These are phyloP conservation scores for Plasmodium adleri DNA, from an alignment of 169 alveolate genomes.

Conservation along the genomic window DNA sequence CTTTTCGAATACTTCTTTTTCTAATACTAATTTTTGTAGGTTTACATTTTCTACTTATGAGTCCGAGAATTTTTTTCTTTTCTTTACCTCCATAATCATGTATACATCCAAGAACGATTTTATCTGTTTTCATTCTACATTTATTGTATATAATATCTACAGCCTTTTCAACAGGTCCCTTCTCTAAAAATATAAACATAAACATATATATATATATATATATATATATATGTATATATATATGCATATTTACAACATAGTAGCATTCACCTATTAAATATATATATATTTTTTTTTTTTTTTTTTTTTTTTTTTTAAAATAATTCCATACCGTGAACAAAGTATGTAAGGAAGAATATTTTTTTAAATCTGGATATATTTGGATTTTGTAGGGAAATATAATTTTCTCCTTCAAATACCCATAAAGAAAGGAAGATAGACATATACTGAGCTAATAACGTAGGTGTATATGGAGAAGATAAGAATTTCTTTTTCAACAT, in stretches of 20 bases:
- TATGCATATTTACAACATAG: too few species aligned
- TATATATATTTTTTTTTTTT: neutral
- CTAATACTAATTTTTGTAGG: conserved; percentile 50
- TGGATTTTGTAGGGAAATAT: conserved; percentile 11
- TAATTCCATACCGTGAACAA: conserved; percentile 23
- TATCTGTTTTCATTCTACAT: conserved; percentile 23
- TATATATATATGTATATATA: neutral
- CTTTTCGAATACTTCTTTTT: conserved; percentile 53
- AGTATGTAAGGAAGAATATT: conserved; percentile 35
- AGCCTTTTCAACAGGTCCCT: conserved; percentile 65
- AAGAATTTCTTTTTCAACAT: conserved; percentile 45
- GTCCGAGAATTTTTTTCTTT: conserved; percentile 15
- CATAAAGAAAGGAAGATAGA: conserved; percentile 52
- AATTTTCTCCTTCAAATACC: conserved; percentile 48
- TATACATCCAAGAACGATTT: conserved; percentile 55
- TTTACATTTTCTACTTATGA: conserved; percentile 71
- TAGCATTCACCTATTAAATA: too few species aligned
- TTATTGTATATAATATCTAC: conserved; percentile 35
- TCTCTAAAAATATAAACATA: neutral
- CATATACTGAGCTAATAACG: conserved; percentile 47
- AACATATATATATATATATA: neutral
- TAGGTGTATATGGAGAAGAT: conserved; percentile 36
- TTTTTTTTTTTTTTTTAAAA: neutral
- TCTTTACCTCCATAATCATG: conserved; percentile 49
- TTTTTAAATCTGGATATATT: conserved; percentile 47